Percentiles rank a stretch among this genome's conserved stretches.
Conservation (phyloP, 768 basidiomycete genomes). For the Tylopilus sp. region DNA sequence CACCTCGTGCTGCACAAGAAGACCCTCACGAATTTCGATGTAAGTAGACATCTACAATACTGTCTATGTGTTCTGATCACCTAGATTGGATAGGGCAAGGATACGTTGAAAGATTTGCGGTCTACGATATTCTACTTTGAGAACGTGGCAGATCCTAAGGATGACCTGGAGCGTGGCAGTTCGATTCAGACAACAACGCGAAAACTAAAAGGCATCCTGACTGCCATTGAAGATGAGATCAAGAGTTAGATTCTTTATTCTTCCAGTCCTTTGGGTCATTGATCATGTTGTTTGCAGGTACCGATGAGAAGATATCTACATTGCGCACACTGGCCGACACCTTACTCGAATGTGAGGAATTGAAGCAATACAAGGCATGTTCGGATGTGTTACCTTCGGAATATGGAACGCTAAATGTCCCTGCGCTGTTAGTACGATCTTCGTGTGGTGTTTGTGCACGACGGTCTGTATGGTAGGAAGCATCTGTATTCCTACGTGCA, state of each 20-base stretch:
- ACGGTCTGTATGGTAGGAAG: slow-evolving; percentile 72
- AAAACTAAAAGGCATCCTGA: slow-evolving; percentile 53
- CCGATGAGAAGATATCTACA: slow-evolving; percentile 46
- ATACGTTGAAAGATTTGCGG: slow-evolving; percentile 59
- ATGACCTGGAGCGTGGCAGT: slow-evolving; percentile 44
- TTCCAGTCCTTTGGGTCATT: neutral
- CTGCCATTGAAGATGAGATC: slow-evolving; percentile 49
- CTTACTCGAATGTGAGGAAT: slow-evolving; percentile 60
- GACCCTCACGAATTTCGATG: slow-evolving; percentile 51
- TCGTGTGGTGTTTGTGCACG: slow-evolving; percentile 73
- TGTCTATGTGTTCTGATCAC: neutral
- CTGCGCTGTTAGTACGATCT: slow-evolving; percentile 64
- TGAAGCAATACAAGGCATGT: slow-evolving; percentile 58
- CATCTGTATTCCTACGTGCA: slow-evolving; percentile 79
- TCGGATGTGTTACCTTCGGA: neutral
- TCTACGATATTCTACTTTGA: slow-evolving; percentile 71
- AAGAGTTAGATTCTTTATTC: slow-evolving; percentile 39
- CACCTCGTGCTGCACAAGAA: slow-evolving; percentile 44
- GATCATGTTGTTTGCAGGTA: slow-evolving; percentile 36
- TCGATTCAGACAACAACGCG: slow-evolving; percentile 41
- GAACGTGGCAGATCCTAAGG: slow-evolving; percentile 50
- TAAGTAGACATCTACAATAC: slow-evolving; percentile 31
- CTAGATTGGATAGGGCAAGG: slow-evolving; percentile 47
- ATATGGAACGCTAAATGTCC: neutral
- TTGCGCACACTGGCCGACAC: slow-evolving; percentile 43